Base-by-base conservation (phyloP, 768 basidiomycete species). In the Harrya chromipes region DNA sequence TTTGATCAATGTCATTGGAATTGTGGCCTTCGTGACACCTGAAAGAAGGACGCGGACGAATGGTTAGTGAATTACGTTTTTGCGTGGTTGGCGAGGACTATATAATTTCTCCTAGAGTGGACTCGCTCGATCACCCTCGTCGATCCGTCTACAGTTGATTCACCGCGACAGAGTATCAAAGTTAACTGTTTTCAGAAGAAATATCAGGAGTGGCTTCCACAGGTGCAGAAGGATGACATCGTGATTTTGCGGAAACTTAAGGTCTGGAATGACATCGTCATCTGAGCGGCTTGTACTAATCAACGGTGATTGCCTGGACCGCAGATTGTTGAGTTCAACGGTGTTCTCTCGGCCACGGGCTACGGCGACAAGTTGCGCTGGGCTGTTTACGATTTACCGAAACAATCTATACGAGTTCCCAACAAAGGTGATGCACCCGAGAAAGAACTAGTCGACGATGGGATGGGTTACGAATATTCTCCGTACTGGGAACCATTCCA, bases 121-220 rank as follows among this genome's bases (percentile, higher is more conserved):
- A 58, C 47, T 55, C 62, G 72, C 37, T 74, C 65, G 29, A 49
- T 86, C 16, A 63, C 63, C 10, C 60, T 87, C 14, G 71, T 77
- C 8, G 85, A 87, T 56, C 76, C 79, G 4, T 80, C 80, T 23
- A 64, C 64, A n/a, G 54, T 61, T 24, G 55, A 63, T n/a, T 64
- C 23, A 9, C 42, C 59, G 6, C 46, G 37, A 24, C 50, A 39
- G 6, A 64, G 63, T n/a, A 53, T 75, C 40, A 68, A 44, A 52
- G 63, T 77, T 21, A 83, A 73, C 40, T 80, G 76, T 46, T 88
- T 88, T 57, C 73, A 76, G 6, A 73, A 72, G 54, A 69, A 66
- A 40, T 56, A 78, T 52, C 34, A 57, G 20, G 70, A 76, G 46
- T 81, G 76, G 76, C 63, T 87, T 4, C 84, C 85, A 1, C 62